Percentiles rank a stretch among this genome's conserved stretches.
phyloP scores from a whole-genome alignment of 352 stramenopile species.

The Globisporangium orthogonon region DNA sequence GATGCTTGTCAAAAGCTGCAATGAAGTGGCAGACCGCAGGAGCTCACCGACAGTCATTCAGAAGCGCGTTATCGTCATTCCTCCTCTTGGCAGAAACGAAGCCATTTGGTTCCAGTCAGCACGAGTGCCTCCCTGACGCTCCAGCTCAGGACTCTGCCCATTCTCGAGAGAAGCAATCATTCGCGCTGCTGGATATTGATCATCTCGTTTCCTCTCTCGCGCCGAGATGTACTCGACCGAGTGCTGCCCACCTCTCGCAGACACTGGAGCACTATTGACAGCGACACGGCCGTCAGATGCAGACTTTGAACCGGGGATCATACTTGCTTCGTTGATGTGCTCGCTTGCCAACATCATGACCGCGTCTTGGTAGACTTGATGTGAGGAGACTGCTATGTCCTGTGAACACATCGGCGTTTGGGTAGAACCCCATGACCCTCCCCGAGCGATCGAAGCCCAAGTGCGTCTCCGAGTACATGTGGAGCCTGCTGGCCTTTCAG shows the following conservation, averaged over 20 bases:
- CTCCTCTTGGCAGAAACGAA: neutral
- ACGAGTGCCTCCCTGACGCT: too few relatives aligned
- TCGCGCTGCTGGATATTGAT: neutral
- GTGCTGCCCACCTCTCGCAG: neutral
- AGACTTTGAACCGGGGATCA: neutral
- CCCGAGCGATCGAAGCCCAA: constrained; percentile 4
- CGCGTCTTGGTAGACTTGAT: constrained; percentile 2
- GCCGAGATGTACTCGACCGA: constrained; percentile 7
- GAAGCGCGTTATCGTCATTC: neutral
- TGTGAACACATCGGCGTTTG: constrained; percentile 6
- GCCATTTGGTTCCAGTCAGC: neutral
- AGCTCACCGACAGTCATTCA: too few relatives aligned
- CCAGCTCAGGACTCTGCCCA: too few relatives aligned
- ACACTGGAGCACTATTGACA: neutral
- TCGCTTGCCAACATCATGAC: constrained; percentile 10
- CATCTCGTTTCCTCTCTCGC: neutral
- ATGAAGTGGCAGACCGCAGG: neutral
- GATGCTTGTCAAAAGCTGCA: neutral
- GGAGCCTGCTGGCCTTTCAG: constrained; percentile 8
- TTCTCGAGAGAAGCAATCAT: neutral
- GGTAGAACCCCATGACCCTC: constrained; percentile 1
- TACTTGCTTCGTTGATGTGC: constrained; percentile 4
- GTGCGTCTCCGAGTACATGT: neutral
- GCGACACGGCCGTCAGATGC: neutral
- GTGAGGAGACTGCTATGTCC: constrained; percentile 2